Evolutionary conservation across 2,329 filamentous ascomycete species (phyloP).

Genomic region (Fonsecaea pedrosoi): DNA sequence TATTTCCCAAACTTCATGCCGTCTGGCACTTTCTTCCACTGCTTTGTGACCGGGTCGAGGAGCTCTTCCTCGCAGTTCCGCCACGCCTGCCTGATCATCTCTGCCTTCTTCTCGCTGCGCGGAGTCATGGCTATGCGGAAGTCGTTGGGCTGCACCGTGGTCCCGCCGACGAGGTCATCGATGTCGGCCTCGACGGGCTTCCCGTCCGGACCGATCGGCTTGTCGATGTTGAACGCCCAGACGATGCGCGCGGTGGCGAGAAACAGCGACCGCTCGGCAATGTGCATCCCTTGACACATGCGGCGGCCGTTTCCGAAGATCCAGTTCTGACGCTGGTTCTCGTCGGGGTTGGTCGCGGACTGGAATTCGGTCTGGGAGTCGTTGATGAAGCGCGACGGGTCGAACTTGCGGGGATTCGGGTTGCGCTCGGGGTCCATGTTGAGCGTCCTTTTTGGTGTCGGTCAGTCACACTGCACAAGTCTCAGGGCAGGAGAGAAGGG

Average conservation of each 20-base stretch:
- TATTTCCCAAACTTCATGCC: constrained; percentile 24
- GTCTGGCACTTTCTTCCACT: constrained; percentile 41
- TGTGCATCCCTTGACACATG: constrained; percentile 45
- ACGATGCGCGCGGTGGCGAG: constrained; percentile 41
- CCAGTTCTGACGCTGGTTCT: constrained; percentile 39
- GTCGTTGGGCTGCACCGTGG: background rate
- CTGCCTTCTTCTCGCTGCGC: background rate
- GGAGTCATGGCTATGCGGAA: background rate
- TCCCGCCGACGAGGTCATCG: background rate
- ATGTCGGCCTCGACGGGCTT: constrained; percentile 29
- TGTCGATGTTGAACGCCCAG: constrained; percentile 44
- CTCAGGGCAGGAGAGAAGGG: background rate
- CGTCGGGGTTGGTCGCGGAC: constrained; percentile 45
- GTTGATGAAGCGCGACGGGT: constrained; percentile 42
- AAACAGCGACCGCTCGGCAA: constrained; percentile 45
- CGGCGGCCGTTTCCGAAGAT: constrained; percentile 44
- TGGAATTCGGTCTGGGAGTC: constrained; percentile 42
- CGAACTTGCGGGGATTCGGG: constrained; percentile 43
- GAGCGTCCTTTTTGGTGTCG: background rate
- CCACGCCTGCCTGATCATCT: background rate
- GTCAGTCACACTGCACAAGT: too few species aligned
- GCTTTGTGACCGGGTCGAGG: constrained; percentile 41
- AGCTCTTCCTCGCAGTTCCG: constrained; percentile 13
- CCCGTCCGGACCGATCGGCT: constrained; percentile 19
- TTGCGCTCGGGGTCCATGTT: constrained; percentile 42